These are phyloP conservation scores for Aspergillus egyptiacus DNA, from an alignment of 495 filamentous ascomycete species.

Conservation along the genomic window DNA sequence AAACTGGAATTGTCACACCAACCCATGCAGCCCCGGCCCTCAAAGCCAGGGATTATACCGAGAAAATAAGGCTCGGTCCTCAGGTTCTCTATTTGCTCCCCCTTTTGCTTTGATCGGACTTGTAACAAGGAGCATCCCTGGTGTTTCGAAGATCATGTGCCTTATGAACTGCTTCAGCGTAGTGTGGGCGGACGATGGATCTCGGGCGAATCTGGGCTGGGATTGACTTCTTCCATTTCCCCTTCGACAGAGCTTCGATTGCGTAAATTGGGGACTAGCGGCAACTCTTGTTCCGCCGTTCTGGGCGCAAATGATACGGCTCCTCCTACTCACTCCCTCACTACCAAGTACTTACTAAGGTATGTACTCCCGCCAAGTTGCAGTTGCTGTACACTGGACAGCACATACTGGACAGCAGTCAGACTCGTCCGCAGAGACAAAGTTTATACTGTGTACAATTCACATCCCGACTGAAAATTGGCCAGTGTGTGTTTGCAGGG, in stretches of 20 bases:
- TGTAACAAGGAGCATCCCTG: neutral
- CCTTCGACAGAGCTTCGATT: slow-evolving; percentile 25
- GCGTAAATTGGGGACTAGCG: slow-evolving; percentile 18
- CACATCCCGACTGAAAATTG: neutral
- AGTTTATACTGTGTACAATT: too few relatives aligned
- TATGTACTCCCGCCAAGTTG: too few relatives aligned
- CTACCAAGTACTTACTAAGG: too few relatives aligned
- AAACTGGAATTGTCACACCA: slow-evolving; percentile 2
- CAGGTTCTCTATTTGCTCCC: neutral
- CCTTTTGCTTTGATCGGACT: neutral
- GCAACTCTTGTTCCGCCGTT: slow-evolving; percentile 17
- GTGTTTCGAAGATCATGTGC: neutral
- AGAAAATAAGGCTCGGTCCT: slow-evolving; percentile 2
- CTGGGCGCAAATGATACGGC: slow-evolving; percentile 16
- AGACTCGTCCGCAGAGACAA: too few relatives aligned
- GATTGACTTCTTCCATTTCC: slow-evolving; percentile 28
- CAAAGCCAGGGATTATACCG: slow-evolving; percentile 10
- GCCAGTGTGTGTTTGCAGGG: too few relatives aligned
- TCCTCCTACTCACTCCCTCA: too few relatives aligned
- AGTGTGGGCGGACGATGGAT: slow-evolving; percentile 4
- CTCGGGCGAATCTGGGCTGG: neutral
- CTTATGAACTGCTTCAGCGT: neutral
- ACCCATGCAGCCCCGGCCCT: slow-evolving; percentile 1
- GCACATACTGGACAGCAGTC: too few relatives aligned
- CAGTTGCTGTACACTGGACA: too few relatives aligned